These are phyloP conservation scores for Fallopia convolvulus DNA, from an alignment of 148 eudicot genomes.

Conservation along the genomic window DNA sequence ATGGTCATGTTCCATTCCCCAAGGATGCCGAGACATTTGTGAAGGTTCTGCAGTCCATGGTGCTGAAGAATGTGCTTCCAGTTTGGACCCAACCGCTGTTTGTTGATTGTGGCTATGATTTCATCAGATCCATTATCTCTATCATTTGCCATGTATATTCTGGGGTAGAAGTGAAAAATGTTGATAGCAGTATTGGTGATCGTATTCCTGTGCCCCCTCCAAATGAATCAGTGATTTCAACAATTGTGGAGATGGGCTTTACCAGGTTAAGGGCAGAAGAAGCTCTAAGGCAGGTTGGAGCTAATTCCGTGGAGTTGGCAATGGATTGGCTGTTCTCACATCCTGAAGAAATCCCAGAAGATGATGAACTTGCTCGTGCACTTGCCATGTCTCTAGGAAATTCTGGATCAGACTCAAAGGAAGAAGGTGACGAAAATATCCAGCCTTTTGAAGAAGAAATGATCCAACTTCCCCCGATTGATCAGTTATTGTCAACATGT, in stretches of 20 bases:
- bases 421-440: slow-evolving; percentile 42
- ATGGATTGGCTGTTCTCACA: slow-evolving; percentile 98
- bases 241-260: slow-evolving; percentile 97
- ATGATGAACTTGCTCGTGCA: slow-evolving; percentile 96
- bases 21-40: slow-evolving; percentile 90
- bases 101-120: slow-evolving; percentile 73
- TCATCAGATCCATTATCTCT: slow-evolving; percentile 57
- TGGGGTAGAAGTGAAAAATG: slow-evolving; percentile 84
- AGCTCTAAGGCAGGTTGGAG: slow-evolving; percentile 92
- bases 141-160: slow-evolving; percentile 84
- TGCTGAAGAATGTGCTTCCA: slow-evolving; percentile 81
- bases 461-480: slow-evolving; percentile 77
- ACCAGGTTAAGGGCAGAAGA: slow-evolving; percentile 92
- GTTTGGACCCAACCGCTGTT: slow-evolving; percentile 85
- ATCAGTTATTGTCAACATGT: slow-evolving; percentile 62
- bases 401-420: slow-evolving; percentile 67
- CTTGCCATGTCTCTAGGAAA: slow-evolving; percentile 97
- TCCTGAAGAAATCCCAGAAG: slow-evolving; percentile 86
- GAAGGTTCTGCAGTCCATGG: slow-evolving; percentile 81
- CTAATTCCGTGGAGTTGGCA: slow-evolving; percentile 92
- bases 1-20: slow-evolving; percentile 55
- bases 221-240: slow-evolving; percentile 72
- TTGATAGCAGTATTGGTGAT: slow-evolving; percentile 30
- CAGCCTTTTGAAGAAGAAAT: slow-evolving; percentile 67
- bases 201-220: slow-evolving; percentile 77